Conservation (phyloP, 805 yeast genomes). For the Cyberlindnera maritima region DNA sequence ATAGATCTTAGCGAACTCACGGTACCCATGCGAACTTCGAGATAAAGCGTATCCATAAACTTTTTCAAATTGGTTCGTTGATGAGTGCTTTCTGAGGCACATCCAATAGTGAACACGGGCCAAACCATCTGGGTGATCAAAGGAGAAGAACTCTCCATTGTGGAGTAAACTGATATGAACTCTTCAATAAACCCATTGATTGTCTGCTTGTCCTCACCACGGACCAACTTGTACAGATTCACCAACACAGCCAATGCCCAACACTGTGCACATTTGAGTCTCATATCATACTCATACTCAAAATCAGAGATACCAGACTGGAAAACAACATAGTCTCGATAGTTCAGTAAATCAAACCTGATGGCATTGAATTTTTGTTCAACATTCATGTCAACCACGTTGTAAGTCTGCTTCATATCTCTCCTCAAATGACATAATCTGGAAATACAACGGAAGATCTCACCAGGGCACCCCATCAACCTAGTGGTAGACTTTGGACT, state of each 20-base stretch:
- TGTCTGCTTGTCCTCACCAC: slow-evolving; percentile 29
- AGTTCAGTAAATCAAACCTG: slow-evolving; percentile 36
- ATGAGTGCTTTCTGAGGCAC: slow-evolving; percentile 36
- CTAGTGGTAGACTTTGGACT: slow-evolving; percentile 46
- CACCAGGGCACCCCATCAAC: slow-evolving; percentile 63
- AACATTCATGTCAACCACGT: slow-evolving; percentile 12
- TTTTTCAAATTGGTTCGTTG: slow-evolving; percentile 32
- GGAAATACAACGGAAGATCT: slow-evolving; percentile 45
- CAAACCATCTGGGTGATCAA: slow-evolving; percentile 60
- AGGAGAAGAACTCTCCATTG: slow-evolving; percentile 45
- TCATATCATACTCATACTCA: slow-evolving; percentile 39
- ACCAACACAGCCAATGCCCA: slow-evolving; percentile 45
- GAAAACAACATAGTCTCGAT: slow-evolving; percentile 45
- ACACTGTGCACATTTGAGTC: slow-evolving; percentile 53
- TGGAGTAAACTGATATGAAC: slow-evolving; percentile 44
- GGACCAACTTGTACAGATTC: slow-evolving; percentile 32
- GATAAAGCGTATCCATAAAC: slow-evolving; percentile 42
- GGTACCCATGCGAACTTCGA: slow-evolving; percentile 54
- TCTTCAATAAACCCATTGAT: slow-evolving; percentile 39
- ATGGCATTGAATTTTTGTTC: slow-evolving; percentile 32
- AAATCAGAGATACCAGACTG: slow-evolving; percentile 18
- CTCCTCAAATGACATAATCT: slow-evolving; percentile 40
- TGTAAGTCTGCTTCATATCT: slow-evolving; percentile 23
- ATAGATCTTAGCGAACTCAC: slow-evolving; percentile 41
- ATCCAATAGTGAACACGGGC: slow-evolving; percentile 53